Evolutionary conservation across 345 rosid genomes (phyloP), one percentile per base, ranked within the genome.

Genomic region (Brassica carinata): DNA sequence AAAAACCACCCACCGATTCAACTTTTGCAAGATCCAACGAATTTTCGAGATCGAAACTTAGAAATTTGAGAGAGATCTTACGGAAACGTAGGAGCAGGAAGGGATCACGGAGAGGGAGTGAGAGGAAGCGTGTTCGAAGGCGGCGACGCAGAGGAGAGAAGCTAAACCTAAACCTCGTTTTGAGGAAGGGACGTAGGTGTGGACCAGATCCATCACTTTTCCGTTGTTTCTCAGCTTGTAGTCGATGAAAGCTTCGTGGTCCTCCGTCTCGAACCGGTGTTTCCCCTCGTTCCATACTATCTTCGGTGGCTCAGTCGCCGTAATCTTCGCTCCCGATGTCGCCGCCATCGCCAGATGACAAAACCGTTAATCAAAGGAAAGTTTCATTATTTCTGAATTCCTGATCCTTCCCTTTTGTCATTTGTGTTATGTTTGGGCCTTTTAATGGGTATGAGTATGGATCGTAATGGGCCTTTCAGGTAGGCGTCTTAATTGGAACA

Each of bases 121-220:
- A 26, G 92, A 79, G 9, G 89, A 82, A 83, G 96, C 97, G 82
- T 90, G 94, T 72, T 79, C 75, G 77, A 94, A 87, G 61, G 97
- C 96, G 1, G 97, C 97, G 74, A 85, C 72, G 57, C 93, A 91
- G 80, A 93, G 97, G 62, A 81, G 93, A 19, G 97, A 90, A 82
- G 98, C 99, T 84, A 93, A 55, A 43, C 99, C 98, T 78, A 87
- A 68, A 23, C 99, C 97, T 75, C 98, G 84, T 85, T 90, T 93
- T 0, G 97, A 87, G 7, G 82, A 72, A 10, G 99, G 99, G 19
- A 95, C 98, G 77, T 82, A 90, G 1, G 99, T 89, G 77, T 95
- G 99, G 8, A 85, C 67, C 31, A 95, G 81, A 73, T 93, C 98
- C 92, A 93, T 93, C 70, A 81, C 91, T 82, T 84, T 75, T 2